These are phyloP conservation scores for Tuber microsphaerosporum DNA, from an alignment of 495 filamentous ascomycete species.

Conservation along the genomic window DNA sequence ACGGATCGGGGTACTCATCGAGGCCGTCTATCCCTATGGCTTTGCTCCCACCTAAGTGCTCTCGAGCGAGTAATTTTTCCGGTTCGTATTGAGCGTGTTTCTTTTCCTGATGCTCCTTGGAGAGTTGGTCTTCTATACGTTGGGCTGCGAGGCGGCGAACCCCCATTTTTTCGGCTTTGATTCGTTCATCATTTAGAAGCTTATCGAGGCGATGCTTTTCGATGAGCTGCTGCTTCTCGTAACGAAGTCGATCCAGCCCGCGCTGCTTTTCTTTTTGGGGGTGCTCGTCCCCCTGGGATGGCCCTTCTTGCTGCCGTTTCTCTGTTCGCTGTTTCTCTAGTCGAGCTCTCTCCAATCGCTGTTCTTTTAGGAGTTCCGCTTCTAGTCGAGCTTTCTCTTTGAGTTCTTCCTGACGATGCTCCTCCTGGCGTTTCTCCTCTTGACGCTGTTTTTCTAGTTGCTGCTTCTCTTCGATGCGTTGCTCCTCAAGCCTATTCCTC, in stretches of 20 bases:
- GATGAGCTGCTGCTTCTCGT: neutral
- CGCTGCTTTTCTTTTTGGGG: neutral
- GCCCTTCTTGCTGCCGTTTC: neutral
- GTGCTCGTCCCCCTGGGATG: constrained; percentile 44
- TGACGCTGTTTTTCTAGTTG: neutral
- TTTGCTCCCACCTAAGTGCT: neutral
- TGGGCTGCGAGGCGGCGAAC: neutral
- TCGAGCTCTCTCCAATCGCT: constrained; percentile 53
- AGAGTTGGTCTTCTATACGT: neutral
- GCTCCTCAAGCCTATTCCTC: neutral
- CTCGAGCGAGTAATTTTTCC: neutral
- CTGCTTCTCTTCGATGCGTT: constrained; percentile 1
- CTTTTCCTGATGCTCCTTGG: neutral
- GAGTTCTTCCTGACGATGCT: constrained; percentile 9
- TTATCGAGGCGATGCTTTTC: constrained; percentile 2
- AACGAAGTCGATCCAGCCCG: neutral
- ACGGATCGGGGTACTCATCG: neutral
- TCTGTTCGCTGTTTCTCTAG: constrained; percentile 18
- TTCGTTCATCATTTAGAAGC: constrained; percentile 1
- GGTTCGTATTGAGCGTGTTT: neutral
- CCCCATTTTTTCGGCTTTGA: neutral
- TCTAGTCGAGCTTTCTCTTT: neutral
- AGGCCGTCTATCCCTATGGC: neutral
- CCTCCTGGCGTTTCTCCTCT: neutral
- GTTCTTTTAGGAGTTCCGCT: constrained; percentile 51